These are phyloP conservation scores for Colletotrichum limetticola DNA, from an alignment of 2,329 filamentous ascomycete species.

Conservation along the genomic window DNA sequence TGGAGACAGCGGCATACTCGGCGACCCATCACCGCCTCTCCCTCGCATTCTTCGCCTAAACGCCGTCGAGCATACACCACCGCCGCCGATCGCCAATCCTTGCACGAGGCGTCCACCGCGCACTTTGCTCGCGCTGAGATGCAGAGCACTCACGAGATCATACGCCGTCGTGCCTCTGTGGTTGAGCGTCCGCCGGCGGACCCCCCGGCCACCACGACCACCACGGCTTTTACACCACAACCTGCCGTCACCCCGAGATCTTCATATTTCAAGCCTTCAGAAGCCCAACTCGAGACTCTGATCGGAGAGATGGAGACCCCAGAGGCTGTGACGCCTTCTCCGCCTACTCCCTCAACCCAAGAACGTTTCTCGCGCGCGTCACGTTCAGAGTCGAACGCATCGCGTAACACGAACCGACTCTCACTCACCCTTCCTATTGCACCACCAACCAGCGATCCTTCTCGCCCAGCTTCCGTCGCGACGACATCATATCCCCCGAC, in stretches of 20 bases:
- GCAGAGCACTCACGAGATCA: constrained; percentile 46
- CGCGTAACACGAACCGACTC: constrained; percentile 66
- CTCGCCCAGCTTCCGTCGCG: constrained; percentile 61
- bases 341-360: constrained; percentile 51
- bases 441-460: constrained; percentile 61
- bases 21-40: constrained; percentile 47
- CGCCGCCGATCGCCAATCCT: constrained; percentile 44
- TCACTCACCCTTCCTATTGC: constrained; percentile 72
- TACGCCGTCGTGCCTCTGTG: constrained; percentile 51
- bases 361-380: constrained; percentile 55
- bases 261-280: constrained; percentile 17
- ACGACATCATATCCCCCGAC: constrained; percentile 61
- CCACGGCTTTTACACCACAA: constrained; percentile 31
- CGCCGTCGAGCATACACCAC: constrained; percentile 43
- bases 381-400: constrained; percentile 64
- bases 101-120: constrained; percentile 41
- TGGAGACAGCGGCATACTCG: constrained; percentile 50
- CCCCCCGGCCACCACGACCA: constrained; percentile 34
- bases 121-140: constrained; percentile 39
- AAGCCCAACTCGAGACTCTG: constrained; percentile 22
- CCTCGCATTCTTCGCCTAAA: constrained; percentile 50
- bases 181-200: constrained; percentile 48
- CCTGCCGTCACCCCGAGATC: constrained; percentile 17
- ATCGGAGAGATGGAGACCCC: constrained; percentile 27
- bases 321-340: constrained; percentile 45